Base-by-base conservation (phyloP, 495 filamentous ascomycete genomes). In the Neurospora sp. region DNA sequence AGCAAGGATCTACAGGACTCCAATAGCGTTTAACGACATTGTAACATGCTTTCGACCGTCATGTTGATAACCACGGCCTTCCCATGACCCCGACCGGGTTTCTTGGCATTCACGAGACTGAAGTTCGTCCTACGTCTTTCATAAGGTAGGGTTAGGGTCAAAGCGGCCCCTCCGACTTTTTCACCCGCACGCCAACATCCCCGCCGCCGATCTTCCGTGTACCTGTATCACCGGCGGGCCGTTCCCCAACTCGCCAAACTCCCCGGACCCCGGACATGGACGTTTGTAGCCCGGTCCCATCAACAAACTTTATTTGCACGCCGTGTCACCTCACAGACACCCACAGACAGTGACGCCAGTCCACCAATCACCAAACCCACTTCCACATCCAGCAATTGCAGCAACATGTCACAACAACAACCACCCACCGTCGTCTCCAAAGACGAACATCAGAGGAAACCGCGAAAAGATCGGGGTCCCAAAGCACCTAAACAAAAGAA, bases 401-500 rank as follows among this genome's bases (percentile, higher is more conserved):
- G 8, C 53, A 31, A 61, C 5, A 66, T 66, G 53, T 35, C 53
- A 35, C 11, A 31, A 59, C 11, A 31, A 59, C 48, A 31, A 16
- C 3, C 10, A 1, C 22, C 48, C 3, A 3, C 20, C n/a, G 4
- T 11, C 42, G 42, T n/a, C 42, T 46, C 42, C 42, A 46, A 12
- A 41, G 40, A 41, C 40, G 40, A 41, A 41, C 40, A 16, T 16
- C 40, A 41, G 14, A 41, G 40, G 40, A 5, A 42, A 42, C 41
- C 41, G 16, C 44, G 48, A 31, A 61, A 18, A 66, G 11, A 70
- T 59, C 9, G 39, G 18, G 59, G 48, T 18, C 46, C 70, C 35
- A 73, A 70, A 9, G 69, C 40, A n/a, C 35, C 59, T 11, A 80
- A 77, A 41, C 75, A 76, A 38, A 76, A 72, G 22, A 75, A 76